Base-by-base conservation (phyloP, 805 yeast species). In the Metschnikowia cubensis region DNA sequence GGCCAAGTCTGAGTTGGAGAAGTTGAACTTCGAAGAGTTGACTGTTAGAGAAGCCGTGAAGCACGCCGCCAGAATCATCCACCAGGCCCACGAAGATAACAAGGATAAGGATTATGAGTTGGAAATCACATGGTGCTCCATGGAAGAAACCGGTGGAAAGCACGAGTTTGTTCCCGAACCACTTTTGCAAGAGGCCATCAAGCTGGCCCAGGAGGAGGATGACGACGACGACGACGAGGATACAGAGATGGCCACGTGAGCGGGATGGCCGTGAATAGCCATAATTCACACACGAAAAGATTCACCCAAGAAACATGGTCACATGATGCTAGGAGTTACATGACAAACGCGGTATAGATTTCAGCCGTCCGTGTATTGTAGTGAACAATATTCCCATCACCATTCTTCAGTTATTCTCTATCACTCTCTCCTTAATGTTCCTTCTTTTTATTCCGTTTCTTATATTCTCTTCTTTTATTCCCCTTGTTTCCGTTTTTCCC, bases 51-150 rank as follows among this genome's bases (percentile, higher is more conserved):
- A 91, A 18, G 99, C 96, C 4, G 86, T 94, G 35, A 90, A 87
- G 61, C 87, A 87, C 64, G 98, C 97, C 32, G 98, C 98, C 4
- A 86, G 85, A 68, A 90, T 94, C 65, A 87, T 94, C 62, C 87
- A 89, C 63, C 75, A 85, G 56, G 97, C 98, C 1, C 99, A 95
- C 64, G 99, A 94, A 71, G 99, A 94, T 64, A 89, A 90, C 70
- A 94, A 92, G 69, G 99, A 94, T 67, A 94, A 92, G 70, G 98
- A 91, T 52, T 94, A 90, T 65, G 99, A 94, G 71, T 77, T 94
- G 56, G 99, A 94, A 65, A 78, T 94, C 62, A 81, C 94, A 58
- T 94, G 99, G 99, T 83, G 83, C 48, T 83, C 92, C 35, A 63
- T 66, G 35, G 78, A 80, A 29, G 92, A 85, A 62, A 92, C 97